Base-by-base conservation (phyloP, 176 grass and related monocot genomes). In the Avena eriantha region DNA sequence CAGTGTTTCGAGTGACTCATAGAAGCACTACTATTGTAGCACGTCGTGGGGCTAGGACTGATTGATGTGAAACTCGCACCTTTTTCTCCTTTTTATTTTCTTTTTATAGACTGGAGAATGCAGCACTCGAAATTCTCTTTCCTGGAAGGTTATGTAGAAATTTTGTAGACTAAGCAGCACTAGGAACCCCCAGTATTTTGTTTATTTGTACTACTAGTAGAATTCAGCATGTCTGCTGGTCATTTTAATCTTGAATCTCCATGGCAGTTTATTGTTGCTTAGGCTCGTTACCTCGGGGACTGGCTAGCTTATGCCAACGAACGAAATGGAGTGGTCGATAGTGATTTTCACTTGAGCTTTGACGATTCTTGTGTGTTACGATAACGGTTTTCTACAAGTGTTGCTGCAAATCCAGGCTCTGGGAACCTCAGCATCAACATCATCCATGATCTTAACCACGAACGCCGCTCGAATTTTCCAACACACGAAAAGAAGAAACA, bases 1-100 rank as follows among this genome's bases (percentile, higher is more conserved):
- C 58, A 18, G 7, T 87, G 58, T 76, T 76, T 76, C 11, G 78
- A 91, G 85, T 84, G 78, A 91, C 80, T 84, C 75, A 80, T 68
- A 80, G 68, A 76, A 91, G 85, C 81, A 84, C 75, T 84, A 84
- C 75, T 84, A 53, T 58, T 24, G 36, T 10, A 21, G 81, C 49
- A 69, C 69, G 75, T 67, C 2, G 85, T 75, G 49, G 48, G 84
- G 68, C 35, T 84, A 84, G 68, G 75, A 87, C 80, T 36, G 76
- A 50, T 91, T 76, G 81, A 58, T 87, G 68, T 39, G 22, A 43
- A 66, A 68, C 63, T 35, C 63, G 36, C 59, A 7, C 49, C 41
- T 80, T 71, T 43, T 19, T 31, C 1, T 66, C 24, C 6, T 13
- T 39, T 61, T 21, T 13, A 6, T 34, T 69, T 43, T 43, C 59